Conservation (phyloP, 495 filamentous ascomycete genomes). For the Oidiodendron maius region DNA sequence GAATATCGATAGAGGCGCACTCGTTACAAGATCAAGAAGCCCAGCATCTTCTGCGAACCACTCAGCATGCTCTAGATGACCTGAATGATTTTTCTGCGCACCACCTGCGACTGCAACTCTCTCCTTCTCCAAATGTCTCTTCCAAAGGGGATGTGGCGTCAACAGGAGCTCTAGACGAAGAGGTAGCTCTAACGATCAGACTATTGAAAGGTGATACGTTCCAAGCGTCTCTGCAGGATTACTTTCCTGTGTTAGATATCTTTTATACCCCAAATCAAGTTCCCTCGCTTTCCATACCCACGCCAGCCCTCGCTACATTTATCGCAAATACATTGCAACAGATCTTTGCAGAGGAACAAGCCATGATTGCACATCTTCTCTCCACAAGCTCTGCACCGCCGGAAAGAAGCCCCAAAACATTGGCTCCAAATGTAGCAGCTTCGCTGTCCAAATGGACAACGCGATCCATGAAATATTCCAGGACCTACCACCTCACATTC, state of each 20-base stretch:
- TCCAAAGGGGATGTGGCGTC: conserved; percentile 1
- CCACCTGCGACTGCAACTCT: conserved; percentile 71
- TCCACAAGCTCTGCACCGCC: conserved; percentile 50
- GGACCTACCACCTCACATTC: conserved; percentile 93
- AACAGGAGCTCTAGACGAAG: conserved; percentile 25
- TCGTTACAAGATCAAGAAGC: conserved; percentile 62
- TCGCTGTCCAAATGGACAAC: conserved; percentile 55
- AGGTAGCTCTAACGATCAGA: conserved; percentile 58
- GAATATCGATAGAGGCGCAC: conserved; percentile 67
- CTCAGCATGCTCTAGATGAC: conserved; percentile 86
- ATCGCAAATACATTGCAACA: conserved; percentile 73
- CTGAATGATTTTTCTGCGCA: conserved; percentile 90
- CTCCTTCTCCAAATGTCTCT: conserved; percentile 28
- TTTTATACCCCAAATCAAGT: conserved; percentile 72
- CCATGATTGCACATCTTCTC: conserved; percentile 78
- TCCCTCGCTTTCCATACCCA: conserved; percentile 60
- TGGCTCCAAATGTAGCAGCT: conserved; percentile 35
- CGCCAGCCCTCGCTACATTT: conserved; percentile 71
- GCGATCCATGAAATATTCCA: conserved; percentile 81
- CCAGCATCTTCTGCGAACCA: conserved; percentile 71
- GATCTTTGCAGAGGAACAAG: conserved; percentile 83
- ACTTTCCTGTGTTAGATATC: conserved; percentile 69
- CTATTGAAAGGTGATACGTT: conserved; percentile 60
- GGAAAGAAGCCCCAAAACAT: conserved; percentile 32
- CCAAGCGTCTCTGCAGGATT: conserved; percentile 56